Base-by-base conservation (phyloP, 805 yeast genomes). In the Ogataea allantospora region DNA sequence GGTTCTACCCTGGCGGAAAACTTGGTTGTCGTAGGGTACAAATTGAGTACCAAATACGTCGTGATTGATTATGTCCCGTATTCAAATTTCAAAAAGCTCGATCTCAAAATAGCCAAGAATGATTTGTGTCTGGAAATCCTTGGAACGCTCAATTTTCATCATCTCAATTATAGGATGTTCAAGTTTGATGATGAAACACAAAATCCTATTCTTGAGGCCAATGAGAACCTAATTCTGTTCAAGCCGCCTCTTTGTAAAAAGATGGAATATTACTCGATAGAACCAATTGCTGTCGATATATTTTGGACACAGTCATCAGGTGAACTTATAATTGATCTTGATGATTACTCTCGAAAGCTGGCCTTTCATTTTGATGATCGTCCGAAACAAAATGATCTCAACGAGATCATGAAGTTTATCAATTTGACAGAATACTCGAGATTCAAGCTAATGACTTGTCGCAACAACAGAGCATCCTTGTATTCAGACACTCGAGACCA, bases 251-350 rank as follows among this genome's bases (percentile, higher is more conserved):
- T 74, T 29, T 76, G 83, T 13, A 69, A 68, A 19, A 72, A 75
- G 42, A 70, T 89, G 68, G 95, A 88, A 48, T 87, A 84, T 56
- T 83, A 77, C 47, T 80, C 96, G 0, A 56, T 80, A 3, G 65
- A 70, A n/a, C 95, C 96, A 0, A 83, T 88, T 3, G 63, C 77
- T 3, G 68, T 88, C 7, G 82, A 80, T 46, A 69, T 73, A 3
- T 68, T 70, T 28, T 61, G 64, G 65, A 54, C 54, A 5, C 35
- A 48, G 9, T 30, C 42, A 6, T 30, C 43, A 7, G 44, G 43
- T n/a, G 49, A 48, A 13, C 26, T 27, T 5, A 21, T 28, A 1
- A 25, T 19, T 10, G 44, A 42, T 6, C 48, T 47, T 11, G 53
- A 54, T 11, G 47, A 43, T 15, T 56, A 55, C 31, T 60, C 58